phyloP scores from a whole-genome alignment of 1,284 basidiomycete species.

The Neolentinus lepideus region DNA sequence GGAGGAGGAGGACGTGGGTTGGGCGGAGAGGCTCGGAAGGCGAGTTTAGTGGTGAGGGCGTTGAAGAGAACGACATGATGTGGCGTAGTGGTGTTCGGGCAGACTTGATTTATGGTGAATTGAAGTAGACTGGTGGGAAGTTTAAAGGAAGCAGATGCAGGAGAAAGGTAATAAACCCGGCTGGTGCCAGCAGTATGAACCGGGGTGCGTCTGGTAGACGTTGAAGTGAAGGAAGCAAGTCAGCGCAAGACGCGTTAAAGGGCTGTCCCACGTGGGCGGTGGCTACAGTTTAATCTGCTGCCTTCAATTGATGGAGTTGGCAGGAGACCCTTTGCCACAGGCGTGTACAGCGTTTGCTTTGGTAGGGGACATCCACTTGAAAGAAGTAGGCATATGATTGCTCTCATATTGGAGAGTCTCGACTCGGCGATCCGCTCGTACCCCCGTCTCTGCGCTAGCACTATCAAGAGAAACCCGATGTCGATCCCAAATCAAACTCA shows the following conservation, averaged over 20 bases:
- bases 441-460: too few species aligned
- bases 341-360: too few species aligned
- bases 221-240: background rate
- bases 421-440: too few species aligned
- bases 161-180: background rate
- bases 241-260: background rate
- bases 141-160: too few species aligned
- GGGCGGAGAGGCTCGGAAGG: background rate
- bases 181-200: background rate
- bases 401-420: too few species aligned
- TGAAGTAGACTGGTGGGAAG: background rate
- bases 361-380: too few species aligned
- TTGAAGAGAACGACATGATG: background rate
- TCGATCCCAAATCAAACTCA: too few species aligned
- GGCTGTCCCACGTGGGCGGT: background rate
- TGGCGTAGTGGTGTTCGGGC: background rate
- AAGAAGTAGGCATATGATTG: too few species aligned
- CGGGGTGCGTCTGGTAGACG: background rate
- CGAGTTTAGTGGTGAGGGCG: background rate
- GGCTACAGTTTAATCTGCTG: too few species aligned
- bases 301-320: too few species aligned
- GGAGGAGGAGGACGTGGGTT: constrained; percentile 43
- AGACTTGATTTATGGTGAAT: background rate
- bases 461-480: too few species aligned
- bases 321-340: too few species aligned